These are phyloP conservation scores for Colletotrichum scovillei DNA, from an alignment of 2,329 filamentous ascomycete species.

Conservation along the genomic window DNA sequence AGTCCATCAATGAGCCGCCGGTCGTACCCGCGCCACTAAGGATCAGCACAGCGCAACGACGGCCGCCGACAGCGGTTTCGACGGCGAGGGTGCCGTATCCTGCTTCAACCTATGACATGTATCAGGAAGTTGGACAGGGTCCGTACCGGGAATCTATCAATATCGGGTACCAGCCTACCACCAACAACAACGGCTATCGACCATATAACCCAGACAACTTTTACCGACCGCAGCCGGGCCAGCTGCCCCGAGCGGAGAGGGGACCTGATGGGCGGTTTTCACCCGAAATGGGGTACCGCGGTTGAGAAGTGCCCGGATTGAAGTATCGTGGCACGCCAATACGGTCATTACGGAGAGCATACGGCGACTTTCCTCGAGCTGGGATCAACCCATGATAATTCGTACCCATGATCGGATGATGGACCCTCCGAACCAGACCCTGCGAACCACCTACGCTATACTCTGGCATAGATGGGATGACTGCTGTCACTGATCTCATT, in stretches of 20 bases:
- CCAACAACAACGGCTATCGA: conserved; percentile 23
- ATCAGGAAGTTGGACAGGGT: conserved; percentile 23
- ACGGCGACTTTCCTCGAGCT: not conserved
- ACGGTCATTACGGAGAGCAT: not conserved
- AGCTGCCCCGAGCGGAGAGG: conserved; percentile 28
- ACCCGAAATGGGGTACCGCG: not conserved
- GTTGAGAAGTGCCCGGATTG: not conserved
- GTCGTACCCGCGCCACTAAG: conserved; percentile 13
- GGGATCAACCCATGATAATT: not conserved
- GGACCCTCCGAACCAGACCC: not conserved
- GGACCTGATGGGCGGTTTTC: conserved; percentile 29
- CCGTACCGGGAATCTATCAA: conserved; percentile 29
- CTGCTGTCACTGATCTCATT: not conserved
- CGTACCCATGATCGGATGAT: not conserved
- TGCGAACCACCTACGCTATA: not conserved
- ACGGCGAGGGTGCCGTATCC: conserved; percentile 5
- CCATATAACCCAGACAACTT: conserved; percentile 17
- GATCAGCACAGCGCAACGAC: not conserved
- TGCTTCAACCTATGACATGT: conserved; percentile 22
- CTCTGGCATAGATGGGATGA: not conserved
- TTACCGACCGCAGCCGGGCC: conserved; percentile 15
- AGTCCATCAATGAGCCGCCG: conserved; percentile 16
- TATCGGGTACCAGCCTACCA: conserved; percentile 28
- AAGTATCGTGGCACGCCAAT: not conserved
- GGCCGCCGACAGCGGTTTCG: not conserved